These are phyloP conservation scores for Odontarrhena argentea DNA, from an alignment of 345 rosid species.

Conservation along the genomic window DNA sequence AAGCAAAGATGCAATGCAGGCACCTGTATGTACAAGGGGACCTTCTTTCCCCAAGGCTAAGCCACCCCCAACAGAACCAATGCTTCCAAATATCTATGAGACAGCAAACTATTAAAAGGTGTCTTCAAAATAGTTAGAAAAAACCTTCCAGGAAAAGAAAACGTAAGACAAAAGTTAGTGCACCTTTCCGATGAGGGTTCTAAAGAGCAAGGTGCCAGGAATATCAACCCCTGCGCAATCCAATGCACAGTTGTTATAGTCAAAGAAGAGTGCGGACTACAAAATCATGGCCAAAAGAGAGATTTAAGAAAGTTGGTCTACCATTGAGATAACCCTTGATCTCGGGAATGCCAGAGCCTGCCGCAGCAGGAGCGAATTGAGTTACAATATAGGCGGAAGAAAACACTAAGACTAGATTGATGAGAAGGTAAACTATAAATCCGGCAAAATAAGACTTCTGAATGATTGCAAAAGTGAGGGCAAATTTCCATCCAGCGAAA, in stretches of 20 bases:
- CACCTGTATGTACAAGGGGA: conserved; percentile 95
- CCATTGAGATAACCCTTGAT: conserved; percentile 98
- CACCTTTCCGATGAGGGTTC: conserved; percentile 98
- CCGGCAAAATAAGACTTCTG: conserved; percentile 90
- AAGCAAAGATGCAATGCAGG: conserved; percentile 97
- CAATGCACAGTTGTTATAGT: conserved; percentile 9
- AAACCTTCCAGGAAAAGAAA: background rate
- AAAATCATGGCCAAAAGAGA: background rate
- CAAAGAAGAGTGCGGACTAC: background rate
- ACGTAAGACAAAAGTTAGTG: conserved; percentile 13
- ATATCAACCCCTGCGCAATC: conserved; percentile 72
- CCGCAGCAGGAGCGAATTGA: conserved; percentile 95
- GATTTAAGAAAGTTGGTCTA: conserved; percentile 24
- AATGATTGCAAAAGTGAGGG: conserved; percentile 72
- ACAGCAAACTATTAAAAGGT: conserved; percentile 27
- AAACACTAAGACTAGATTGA: conserved; percentile 80
- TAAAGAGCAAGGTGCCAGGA: conserved; percentile 83
- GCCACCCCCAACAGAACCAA: conserved; percentile 98
- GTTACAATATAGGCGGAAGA: conserved; percentile 91
- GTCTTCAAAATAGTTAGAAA: conserved; percentile 9
- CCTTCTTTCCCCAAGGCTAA: conserved; percentile 97
- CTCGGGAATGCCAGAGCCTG: conserved; percentile 99
- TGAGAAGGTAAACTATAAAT: conserved; percentile 67
- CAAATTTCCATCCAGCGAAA: conserved; percentile 96
- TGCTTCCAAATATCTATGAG: conserved; percentile 90